phyloP scores from a whole-genome alignment of 2,329 filamentous ascomycete genomes.

The Calonectria naviculata region DNA sequence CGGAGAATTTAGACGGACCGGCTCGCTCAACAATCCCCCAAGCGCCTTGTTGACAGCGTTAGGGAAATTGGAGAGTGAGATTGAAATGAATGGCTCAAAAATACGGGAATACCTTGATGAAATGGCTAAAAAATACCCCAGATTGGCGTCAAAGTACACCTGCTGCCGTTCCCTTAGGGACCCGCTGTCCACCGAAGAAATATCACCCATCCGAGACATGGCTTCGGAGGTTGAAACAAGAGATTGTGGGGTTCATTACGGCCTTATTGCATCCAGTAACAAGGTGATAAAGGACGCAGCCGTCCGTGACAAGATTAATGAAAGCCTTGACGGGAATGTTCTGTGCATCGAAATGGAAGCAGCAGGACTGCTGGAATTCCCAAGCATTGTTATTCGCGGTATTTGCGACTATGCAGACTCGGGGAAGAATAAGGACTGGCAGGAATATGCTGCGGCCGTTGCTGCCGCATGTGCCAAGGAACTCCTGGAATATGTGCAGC shows the following conservation, averaged over 20 bases:
- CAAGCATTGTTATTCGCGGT: constrained; percentile 19
- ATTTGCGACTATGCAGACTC: constrained; percentile 51
- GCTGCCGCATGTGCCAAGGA: constrained; percentile 45
- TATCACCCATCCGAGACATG: too few relatives aligned
- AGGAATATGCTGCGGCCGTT: constrained; percentile 42
- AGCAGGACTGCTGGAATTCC: too few relatives aligned
- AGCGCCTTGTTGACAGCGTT: neutral
- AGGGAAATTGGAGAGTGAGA: neutral
- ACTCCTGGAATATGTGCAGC: constrained; percentile 26
- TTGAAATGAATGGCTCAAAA: neutral
- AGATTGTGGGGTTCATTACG: constrained; percentile 15
- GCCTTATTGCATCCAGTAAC: constrained; percentile 27
- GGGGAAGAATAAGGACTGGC: constrained; percentile 45
- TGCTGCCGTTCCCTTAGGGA: neutral
- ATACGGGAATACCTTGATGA: constrained; percentile 8
- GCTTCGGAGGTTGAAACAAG: too few relatives aligned
- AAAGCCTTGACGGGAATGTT: neutral
- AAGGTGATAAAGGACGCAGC: constrained; percentile 33
- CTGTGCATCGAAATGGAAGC: constrained; percentile 25
- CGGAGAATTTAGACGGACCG: neutral
- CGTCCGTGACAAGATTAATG: constrained; percentile 9
- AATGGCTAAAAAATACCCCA: neutral
- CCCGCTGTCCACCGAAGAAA: too few relatives aligned
- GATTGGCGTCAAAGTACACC: neutral
- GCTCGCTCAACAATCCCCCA: constrained; percentile 5